Base-by-base conservation (phyloP, 768 basidiomycete species). In the Termitomyces sp. region DNA sequence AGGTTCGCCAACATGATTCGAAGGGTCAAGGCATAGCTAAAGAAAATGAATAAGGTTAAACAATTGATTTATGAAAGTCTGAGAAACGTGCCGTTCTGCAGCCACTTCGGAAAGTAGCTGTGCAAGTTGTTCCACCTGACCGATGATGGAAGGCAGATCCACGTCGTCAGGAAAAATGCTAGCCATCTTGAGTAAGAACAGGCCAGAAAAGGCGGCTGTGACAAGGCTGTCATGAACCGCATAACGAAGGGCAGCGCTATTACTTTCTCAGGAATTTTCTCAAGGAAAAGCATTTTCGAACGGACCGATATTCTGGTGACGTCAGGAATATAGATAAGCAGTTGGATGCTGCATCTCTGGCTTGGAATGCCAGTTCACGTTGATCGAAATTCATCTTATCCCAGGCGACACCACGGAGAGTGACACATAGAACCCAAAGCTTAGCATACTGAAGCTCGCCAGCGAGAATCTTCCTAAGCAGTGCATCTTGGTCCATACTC, bases 371-470 rank as follows among this genome's bases (percentile, higher is more conserved):
- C 47, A 96, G 79, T 69, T 96, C 94, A 40, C 93, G 86, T 67
- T 96, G 94, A 70, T 97, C 94, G 59, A 90, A 92, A 3, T 92
- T 86, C 88, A 97, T 92, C 72, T 94, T 94, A 67, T 97, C 94
- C 94, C 94, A 98, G 5, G 90, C 85, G 26, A 89, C 90, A 18
- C 94, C 94, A 58, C 94, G 84, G 47, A 98, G 75, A 13, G 93
- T 93, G 24, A 96, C 88, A 67, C 94, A 97, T 22, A 94, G 88
- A 33, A 96, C 82, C 94, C 94, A 97, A 5, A 98, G 78, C 69
- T 96, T 95, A 30, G 94, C 91, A 67, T 96, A 94, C 67, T 94
- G 87, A 52, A 96, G 76, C 68, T 97, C 94, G 5, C 88, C 90
- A 2, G 86, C 86, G 22, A 97, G 84, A 49, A 98, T 85, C 73